Base-by-base conservation (phyloP, 768 basidiomycete genomes). In the Collybia sp. region DNA sequence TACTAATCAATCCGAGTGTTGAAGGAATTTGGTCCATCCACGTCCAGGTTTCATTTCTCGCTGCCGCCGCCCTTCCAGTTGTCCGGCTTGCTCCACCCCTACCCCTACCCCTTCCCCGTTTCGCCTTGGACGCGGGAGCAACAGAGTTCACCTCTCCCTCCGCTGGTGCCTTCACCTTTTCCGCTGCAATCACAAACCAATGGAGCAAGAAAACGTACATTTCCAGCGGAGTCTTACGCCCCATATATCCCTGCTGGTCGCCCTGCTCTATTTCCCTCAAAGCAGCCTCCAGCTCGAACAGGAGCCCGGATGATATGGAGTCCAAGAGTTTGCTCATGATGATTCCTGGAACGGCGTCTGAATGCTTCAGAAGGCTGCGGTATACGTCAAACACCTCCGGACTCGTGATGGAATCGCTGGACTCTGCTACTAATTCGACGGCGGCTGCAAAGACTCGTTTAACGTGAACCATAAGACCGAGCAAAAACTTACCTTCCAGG, bases 151-250 rank as follows among this genome's bases (percentile, higher is more conserved):
- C 76, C 5, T 69, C 72, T 13, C 65, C 72, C 12, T 67, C 69
- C 15, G 70, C 76, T 11, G 71, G 58, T 5, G 68, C 68, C 37
- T 85, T 86, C 48, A 85, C 79, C 53, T 85, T 87, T 64, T 95
- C 93, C 1, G 83, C 86, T 0, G 83, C 83, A 10, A 70, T 66
- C 12, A 90, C 87, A 59, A 94, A 94, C 93, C 93, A 97, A 49
- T 84, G 76, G n/a, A 96, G 65, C 18, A 97, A 69, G 61, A 98
- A 97, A 6, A 86, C 88, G 62, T 91, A 97, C 73, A 88, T 83
- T 62, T 98, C 96, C 49, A 99, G 72, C 0, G 91, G 80, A 2
- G 60, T 52, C 61, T 85, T 88, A 63, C 93, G 92, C 0, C 70
- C 57, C 51, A 75, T 63, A 55, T 78, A 73, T 1, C 73, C 69